Evolutionary conservation across 352 stramenopile genomes (phyloP).

Genomic region (Phytophthora palmivora): DNA sequence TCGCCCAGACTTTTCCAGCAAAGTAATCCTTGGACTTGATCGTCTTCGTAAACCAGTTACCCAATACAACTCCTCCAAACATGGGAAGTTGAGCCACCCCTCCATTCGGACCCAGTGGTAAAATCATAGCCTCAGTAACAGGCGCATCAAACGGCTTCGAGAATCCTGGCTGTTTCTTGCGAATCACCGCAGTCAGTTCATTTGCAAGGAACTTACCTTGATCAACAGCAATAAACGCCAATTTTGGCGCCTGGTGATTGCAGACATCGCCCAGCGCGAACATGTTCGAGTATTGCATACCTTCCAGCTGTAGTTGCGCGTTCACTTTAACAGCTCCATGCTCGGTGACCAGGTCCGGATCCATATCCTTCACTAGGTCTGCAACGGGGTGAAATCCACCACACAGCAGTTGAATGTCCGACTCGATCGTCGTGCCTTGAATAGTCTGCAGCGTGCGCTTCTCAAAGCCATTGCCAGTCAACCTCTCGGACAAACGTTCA

Average conservation of each 20-base stretch:
- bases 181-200: conserved; percentile 36
- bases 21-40: conserved; percentile 57
- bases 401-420: too few species aligned
- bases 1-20: conserved; percentile 37
- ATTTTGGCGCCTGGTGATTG: conserved; percentile 52
- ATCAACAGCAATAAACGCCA: conserved; percentile 43
- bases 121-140: conserved; percentile 35
- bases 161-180: conserved; percentile 30
- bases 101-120: conserved; percentile 43
- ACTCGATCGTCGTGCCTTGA: too few species aligned
- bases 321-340: too few species aligned
- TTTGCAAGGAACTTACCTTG: conserved; percentile 49
- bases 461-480: too few species aligned
- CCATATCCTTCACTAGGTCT: too few species aligned
- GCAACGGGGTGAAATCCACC: too few species aligned
- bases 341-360: too few species aligned
- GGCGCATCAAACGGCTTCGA: conserved; percentile 36
- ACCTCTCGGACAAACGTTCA: too few species aligned
- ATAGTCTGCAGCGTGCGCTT: too few species aligned
- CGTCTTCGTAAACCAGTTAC: conserved; percentile 44
- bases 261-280: conserved; percentile 62
- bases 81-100: conserved; percentile 56
- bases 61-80: conserved; percentile 46
- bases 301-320: too few species aligned
- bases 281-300: conserved; percentile 45